Evolutionary conservation across 2,329 filamentous ascomycete genomes (phyloP).

Genomic region (Trichoderma semiorbis): DNA sequence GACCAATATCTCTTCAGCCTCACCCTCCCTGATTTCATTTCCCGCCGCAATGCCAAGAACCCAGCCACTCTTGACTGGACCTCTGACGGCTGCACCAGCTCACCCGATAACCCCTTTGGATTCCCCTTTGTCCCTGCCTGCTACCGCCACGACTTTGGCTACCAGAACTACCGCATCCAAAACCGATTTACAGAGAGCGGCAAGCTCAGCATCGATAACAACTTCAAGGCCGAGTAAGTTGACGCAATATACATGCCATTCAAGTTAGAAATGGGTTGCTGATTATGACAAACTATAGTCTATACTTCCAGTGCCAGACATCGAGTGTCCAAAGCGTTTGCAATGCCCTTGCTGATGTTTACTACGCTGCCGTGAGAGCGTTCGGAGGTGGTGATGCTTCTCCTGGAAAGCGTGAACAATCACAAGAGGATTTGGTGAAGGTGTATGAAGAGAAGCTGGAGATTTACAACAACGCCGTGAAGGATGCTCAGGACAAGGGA

Average conservation of each 20-base stretch:
- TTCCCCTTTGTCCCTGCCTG: conserved; percentile 45
- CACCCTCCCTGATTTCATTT: conserved; percentile 41
- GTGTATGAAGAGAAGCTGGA: conserved; percentile 36
- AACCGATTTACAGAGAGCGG: conserved; percentile 41
- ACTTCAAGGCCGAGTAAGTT: conserved; percentile 46
- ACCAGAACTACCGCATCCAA: conserved; percentile 51
- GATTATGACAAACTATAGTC: conserved; percentile 23
- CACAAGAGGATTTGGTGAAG: conserved; percentile 24
- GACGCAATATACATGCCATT: fast-evolving
- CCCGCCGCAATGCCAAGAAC: conserved; percentile 36
- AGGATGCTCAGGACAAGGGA: conserved; percentile 35
- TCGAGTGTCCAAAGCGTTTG: conserved; percentile 27
- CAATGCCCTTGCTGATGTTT: conserved; percentile 38
- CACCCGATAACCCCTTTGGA: conserved; percentile 43
- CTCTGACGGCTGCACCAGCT: conserved; percentile 41
- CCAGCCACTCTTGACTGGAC: conserved; percentile 41
- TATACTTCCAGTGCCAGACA: conserved; percentile 36
- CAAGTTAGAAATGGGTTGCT: neutral
- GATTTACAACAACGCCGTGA: conserved; percentile 34
- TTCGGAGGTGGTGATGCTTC: conserved; percentile 36
- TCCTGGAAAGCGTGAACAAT: conserved; percentile 28
- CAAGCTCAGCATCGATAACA: conserved; percentile 45
- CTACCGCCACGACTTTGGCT: conserved; percentile 56
- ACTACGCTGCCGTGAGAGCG: conserved; percentile 37
- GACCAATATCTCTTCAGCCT: conserved; percentile 46